Base-by-base conservation (phyloP, 495 filamentous ascomycete genomes). In the Tuber borchii region DNA sequence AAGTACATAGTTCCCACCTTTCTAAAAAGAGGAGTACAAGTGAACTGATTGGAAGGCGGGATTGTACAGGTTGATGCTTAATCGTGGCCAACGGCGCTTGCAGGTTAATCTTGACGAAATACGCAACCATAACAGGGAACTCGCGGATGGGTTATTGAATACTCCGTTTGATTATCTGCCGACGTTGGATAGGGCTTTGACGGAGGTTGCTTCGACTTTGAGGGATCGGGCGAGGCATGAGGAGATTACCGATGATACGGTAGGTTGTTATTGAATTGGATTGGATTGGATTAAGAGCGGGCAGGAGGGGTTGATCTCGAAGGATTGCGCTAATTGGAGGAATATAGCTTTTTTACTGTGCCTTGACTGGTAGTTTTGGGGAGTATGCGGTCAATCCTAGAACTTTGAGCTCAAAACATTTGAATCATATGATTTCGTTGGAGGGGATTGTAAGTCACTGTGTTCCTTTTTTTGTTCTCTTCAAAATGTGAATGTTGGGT, bases 351-450 rank as follows among this genome's bases (percentile, higher is more conserved):
- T 98, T 97, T 85, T 98, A 99, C 83, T 97, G 94, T 77, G 96
- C 96, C 39, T 97, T 93, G 84, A 89, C 93, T 73, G 95, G 95
- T 76, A 95, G 93, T 79, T 99, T 99, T 82, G 95, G 95, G 74
- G 93, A 97, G 83, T 94, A 91, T 82, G 88, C 94, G 65, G 97
- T 93, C 88, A 99, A 97, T 83, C 95, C 95, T 71, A 89, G 95
- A 80, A 98, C 95, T 8, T 84, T 99, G 31, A 91, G 93, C 65
- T 97, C 94, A 1, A 87, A 87, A 45, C 93, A 95, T 82, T 87
- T 99, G 73, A 98, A 98, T 84, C 93, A 90, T 78, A 97, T 97
- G 92, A 91, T 99, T 26, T 97, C 94, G 3, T 89, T 99, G 77
- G 95, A 99, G 84, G 95, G 95, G 46, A 99, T 99, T 84, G 95